Evolutionary conservation across 331 rosid species (phyloP).

Genomic region (Rhamnella rubrinervis): DNA sequence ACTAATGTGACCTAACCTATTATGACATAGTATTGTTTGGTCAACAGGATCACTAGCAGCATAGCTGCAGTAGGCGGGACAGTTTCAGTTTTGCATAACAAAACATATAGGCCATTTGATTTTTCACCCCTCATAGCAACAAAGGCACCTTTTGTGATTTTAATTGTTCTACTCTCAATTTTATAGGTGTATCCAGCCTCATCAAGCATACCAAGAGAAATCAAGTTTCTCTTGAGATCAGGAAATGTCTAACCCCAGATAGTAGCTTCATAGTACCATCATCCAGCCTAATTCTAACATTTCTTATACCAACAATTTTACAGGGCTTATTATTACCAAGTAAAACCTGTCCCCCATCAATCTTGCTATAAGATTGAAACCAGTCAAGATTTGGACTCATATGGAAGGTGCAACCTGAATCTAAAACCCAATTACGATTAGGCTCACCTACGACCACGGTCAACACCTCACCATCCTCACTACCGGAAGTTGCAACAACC

Average conservation of each 20-base stretch:
- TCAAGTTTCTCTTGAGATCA: background rate
- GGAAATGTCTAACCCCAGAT: background rate
- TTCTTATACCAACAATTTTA: background rate
- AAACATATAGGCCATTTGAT: background rate
- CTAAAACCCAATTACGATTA: too few species aligned
- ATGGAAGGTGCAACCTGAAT: too few species aligned
- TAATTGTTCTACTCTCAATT: too few species aligned
- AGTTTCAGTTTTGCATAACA: background rate
- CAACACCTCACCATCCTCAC: background rate
- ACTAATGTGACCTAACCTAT: background rate
- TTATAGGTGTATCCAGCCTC: background rate
- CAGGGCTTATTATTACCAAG: background rate
- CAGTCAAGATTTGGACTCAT: background rate
- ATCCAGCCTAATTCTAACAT: background rate
- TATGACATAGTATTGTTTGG: background rate
- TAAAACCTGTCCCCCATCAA: background rate
- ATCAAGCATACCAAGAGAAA: background rate
- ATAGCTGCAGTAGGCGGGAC: background rate
- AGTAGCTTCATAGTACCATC: background rate
- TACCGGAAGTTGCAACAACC: background rate
- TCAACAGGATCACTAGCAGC: background rate
- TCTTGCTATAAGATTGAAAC: background rate
- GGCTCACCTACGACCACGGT: background rate
- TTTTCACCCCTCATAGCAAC: background rate
- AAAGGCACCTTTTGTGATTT: background rate